Base-by-base conservation (phyloP, 2,329 filamentous ascomycete genomes). In the Stemphylium lycopersici region DNA sequence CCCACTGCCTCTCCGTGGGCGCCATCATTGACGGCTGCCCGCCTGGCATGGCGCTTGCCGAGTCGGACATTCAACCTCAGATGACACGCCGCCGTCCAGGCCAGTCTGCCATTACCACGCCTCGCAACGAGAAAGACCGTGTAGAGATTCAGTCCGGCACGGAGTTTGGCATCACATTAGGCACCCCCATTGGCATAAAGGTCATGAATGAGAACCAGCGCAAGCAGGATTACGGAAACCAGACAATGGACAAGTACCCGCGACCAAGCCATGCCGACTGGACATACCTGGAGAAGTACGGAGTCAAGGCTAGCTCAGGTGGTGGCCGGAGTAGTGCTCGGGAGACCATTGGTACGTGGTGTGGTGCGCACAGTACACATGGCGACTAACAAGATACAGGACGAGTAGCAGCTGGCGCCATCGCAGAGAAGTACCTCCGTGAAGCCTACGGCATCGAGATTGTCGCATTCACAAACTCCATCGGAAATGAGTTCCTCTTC, bases 241-340 rank as follows among this genome's bases (percentile, higher is more conserved):
- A 86, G 73, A 96, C 93, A 26, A 97, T 97, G 86, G 91, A 98
- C 77, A 79, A 87, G 59, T 98, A 89, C 83, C 95, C 95, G 4
- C 85, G 95, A 46, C 95, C 93, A 32, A 91, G 87, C 73, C 95
- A 98, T 78, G 93, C 95, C 56, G 93, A 98, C 78, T 97, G 90
- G 86, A 98, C 95, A 56, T 98, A 98, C 79, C 83, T 96, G 57
- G 90, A 96, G 77, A 98, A 98, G 80, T 99, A 99, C 76, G 93
- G 93, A 52, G 87, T 96, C 66, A 96, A 96, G 81, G 92, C 95
- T 33, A 90, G 87, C 74, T 92, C 88, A 58, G 93, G 95, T 54
- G 93, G 95, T 66, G 93, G 95, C 48, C 85, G 95, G 59, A 93
- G 89, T 74, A 93, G 89, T 74, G 95, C 95, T n/a, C 83, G 93